Conservation (phyloP, 805 yeast species). For the Candida parachauliodes region DNA sequence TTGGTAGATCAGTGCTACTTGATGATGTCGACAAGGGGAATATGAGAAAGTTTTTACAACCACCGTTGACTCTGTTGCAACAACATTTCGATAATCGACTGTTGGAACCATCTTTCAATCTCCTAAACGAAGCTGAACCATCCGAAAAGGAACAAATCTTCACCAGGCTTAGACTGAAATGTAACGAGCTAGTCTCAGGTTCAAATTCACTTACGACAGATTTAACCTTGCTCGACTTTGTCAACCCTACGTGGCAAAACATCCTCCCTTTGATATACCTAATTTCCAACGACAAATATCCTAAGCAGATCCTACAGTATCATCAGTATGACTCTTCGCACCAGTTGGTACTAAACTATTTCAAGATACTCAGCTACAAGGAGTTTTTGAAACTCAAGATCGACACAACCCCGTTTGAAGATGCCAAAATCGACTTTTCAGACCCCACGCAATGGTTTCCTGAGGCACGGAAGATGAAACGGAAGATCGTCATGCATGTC, state of each 20-base stretch:
- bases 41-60: slow-evolving; percentile 2
- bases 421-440: slow-evolving; percentile 22
- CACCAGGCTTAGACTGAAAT: no score
- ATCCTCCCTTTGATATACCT: slow-evolving; percentile 17
- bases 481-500: slow-evolving; percentile 86
- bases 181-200: not conserved
- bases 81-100: not conserved
- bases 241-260: slow-evolving; percentile 26
- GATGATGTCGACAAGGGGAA: no score
- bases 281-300: slow-evolving; percentile 16
- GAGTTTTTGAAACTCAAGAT: slow-evolving; percentile 15
- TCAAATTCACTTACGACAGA: not conserved
- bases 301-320: slow-evolving; percentile 17
- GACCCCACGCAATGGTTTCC: slow-evolving; percentile 70
- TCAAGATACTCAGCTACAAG: slow-evolving; percentile 23
- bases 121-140: slow-evolving; percentile 7
- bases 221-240: slow-evolving; percentile 16
- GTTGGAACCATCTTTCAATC: slow-evolving; percentile 7
- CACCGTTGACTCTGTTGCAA: not conserved
- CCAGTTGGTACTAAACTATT: slow-evolving; percentile 19
- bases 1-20: no score
- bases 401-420: slow-evolving; percentile 9
- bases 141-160: no score
- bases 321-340: slow-evolving; percentile 14
- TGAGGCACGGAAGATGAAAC: slow-evolving; percentile 69